phyloP scores from a whole-genome alignment of 2,329 filamentous ascomycete genomes.

The Beauveria bassiana region DNA sequence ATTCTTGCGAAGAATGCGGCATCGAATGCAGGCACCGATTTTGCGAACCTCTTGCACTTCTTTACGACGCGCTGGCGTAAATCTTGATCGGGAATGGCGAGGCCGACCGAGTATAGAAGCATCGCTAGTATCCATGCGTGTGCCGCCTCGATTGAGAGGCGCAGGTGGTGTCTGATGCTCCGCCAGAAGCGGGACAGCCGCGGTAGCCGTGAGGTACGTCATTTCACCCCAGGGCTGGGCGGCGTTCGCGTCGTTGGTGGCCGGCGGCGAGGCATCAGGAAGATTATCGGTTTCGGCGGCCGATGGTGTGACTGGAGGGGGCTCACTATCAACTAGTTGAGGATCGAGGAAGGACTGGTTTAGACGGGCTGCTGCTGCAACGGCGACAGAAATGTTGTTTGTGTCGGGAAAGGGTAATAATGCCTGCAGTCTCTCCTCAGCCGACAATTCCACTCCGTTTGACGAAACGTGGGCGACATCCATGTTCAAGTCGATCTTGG shows the following conservation, averaged over 20 bases:
- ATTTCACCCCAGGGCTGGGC: constrained; percentile 47
- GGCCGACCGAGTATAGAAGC: constrained; percentile 37
- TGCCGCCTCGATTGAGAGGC: constrained; percentile 37
- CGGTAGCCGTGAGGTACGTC: constrained; percentile 36
- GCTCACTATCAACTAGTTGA: constrained; percentile 30
- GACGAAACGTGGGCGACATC: constrained; percentile 18
- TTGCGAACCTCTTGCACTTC: constrained; percentile 59
- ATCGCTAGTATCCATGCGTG: constrained; percentile 44
- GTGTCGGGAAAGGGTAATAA: constrained; percentile 37
- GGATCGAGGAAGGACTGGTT: constrained; percentile 49
- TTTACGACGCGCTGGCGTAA: constrained; percentile 50
- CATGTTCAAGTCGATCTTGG: constrained; percentile 6
- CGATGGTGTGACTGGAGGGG: constrained; percentile 23
- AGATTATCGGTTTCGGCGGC: constrained; percentile 17
- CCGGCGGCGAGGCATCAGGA: constrained; percentile 17
- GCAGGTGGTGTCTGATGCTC: constrained; percentile 25
- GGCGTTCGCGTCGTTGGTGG: constrained; percentile 18
- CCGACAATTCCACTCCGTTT: constrained; percentile 29
- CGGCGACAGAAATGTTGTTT: constrained; percentile 48
- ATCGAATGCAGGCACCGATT: constrained; percentile 58
- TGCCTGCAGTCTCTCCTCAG: constrained; percentile 44
- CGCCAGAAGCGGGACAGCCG: constrained; percentile 23
- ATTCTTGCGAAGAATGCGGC: constrained; percentile 57
- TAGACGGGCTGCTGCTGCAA: constrained; percentile 47
- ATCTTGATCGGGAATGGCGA: constrained; percentile 48